These are phyloP conservation scores for Acanthamoeba lenticulata DNA, from an alignment of 208 protist species.

Conservation along the genomic window DNA sequence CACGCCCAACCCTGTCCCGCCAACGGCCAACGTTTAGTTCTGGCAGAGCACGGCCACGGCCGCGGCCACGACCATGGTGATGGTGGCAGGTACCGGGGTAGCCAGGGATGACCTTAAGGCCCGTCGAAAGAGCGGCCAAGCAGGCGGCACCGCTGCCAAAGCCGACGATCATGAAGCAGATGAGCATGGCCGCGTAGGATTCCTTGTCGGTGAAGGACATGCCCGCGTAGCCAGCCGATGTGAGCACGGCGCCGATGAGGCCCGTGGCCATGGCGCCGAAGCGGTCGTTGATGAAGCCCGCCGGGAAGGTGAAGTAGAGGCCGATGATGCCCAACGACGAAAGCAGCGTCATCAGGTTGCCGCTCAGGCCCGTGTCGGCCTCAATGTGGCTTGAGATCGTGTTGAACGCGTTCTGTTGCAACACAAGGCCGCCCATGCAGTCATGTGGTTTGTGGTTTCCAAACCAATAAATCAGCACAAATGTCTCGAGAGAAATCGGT, in stretches of 20 bases:
- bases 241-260: neutral
- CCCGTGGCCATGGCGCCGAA: neutral
- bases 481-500: neutral
- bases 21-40: neutral
- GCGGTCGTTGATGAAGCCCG: neutral
- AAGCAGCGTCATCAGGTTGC: constrained; percentile 11
- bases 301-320: neutral
- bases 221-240: neutral
- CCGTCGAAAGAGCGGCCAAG: neutral
- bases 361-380: neutral
- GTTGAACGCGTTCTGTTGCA: constrained; percentile 18
- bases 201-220: constrained; percentile 51
- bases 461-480: neutral
- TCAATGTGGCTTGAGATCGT: neutral
- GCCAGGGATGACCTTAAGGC: neutral
- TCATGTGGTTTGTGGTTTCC: too few relatives aligned
- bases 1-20: neutral
- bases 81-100: neutral
- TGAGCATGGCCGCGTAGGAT: neutral
- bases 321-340: constrained; percentile 16
- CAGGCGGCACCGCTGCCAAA: neutral
- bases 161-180: constrained; percentile 2
- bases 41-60: too few relatives aligned
- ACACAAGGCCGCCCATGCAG: too few relatives aligned
- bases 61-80: neutral